phyloP scores from a whole-genome alignment of 768 basidiomycete genomes.

The Phylloporus sp. region DNA sequence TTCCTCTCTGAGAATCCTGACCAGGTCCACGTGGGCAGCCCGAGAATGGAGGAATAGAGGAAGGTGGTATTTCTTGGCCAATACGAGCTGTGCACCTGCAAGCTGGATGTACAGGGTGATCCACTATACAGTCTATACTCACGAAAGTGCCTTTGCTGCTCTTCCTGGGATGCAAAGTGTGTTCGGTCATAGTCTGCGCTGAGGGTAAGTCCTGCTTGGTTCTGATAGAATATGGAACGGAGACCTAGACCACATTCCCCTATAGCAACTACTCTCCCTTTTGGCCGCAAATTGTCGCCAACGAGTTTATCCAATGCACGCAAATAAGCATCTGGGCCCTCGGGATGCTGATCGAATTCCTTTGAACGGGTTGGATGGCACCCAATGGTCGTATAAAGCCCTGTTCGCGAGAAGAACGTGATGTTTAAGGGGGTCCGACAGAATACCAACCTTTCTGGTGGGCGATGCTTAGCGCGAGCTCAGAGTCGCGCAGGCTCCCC shows the following conservation, averaged over 20 bases:
- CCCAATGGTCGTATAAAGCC: constrained; percentile 69
- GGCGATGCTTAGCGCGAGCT: constrained; percentile 58
- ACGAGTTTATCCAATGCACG: constrained; percentile 55
- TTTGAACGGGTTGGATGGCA: constrained; percentile 74
- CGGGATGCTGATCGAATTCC: constrained; percentile 58
- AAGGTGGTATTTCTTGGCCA: constrained; percentile 68
- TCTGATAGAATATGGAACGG: neutral
- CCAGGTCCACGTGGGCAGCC: constrained; percentile 69
- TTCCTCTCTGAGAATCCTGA: constrained; percentile 58
- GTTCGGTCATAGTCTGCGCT: constrained; percentile 70
- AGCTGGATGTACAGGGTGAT: neutral
- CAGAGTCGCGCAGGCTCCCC: constrained; percentile 61
- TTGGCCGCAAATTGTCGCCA: constrained; percentile 42
- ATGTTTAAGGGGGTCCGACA: neutral
- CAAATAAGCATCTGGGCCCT: constrained; percentile 61
- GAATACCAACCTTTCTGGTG: constrained; percentile 42
- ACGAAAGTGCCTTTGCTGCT: constrained; percentile 66
- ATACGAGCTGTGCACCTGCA: constrained; percentile 50
- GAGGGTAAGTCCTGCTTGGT: neutral
- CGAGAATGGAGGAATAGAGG: constrained; percentile 82
- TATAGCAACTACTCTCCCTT: constrained; percentile 62
- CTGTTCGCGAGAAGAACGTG: constrained; percentile 28
- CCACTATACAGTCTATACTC: constrained; percentile 18
- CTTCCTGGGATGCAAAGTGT: constrained; percentile 55
- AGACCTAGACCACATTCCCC: constrained; percentile 80